Percentiles rank a stretch among this genome's conserved stretches.
These are phyloP conservation scores for Naganishia friedmannii DNA, from an alignment of 768 basidiomycete species.

Conservation along the genomic window DNA sequence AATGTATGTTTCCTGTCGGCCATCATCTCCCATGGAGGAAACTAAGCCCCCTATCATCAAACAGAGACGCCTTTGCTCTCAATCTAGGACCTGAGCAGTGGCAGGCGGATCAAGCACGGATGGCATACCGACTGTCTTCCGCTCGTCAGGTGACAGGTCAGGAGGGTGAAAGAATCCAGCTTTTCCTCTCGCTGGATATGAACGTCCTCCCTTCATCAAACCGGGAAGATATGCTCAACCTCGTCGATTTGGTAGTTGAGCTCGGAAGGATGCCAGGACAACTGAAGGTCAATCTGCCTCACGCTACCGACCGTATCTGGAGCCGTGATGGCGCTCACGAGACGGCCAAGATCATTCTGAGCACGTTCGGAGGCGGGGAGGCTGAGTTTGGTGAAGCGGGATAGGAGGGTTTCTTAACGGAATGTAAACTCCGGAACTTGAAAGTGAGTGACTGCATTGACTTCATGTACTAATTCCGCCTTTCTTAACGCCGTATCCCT, in stretches of 20 bases:
- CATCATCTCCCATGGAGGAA: conserved; percentile 27
- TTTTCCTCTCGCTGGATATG: conserved; percentile 51
- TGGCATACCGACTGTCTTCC: conserved; percentile 34
- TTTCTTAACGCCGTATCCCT: neutral
- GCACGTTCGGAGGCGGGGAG: conserved; percentile 49
- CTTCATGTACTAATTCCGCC: neutral
- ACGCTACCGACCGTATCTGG: conserved; percentile 8
- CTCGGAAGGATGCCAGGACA: conserved; percentile 29
- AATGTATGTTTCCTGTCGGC: conserved; percentile 35
- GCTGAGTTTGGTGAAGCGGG: conserved; percentile 41
- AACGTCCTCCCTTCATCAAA: conserved; percentile 43
- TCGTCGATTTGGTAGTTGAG: conserved; percentile 33
- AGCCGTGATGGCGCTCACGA: neutral
- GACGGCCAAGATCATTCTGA: conserved; percentile 36
- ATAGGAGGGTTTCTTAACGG: conserved; percentile 40
- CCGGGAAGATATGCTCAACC: conserved; percentile 27
- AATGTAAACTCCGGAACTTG: conserved; percentile 32
- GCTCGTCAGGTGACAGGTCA: no score
- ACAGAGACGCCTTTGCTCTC: conserved; percentile 46
- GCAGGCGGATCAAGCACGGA: conserved; percentile 48
- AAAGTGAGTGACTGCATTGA: conserved; percentile 37
- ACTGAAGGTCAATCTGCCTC: conserved; percentile 23
- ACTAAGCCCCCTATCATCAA: neutral
- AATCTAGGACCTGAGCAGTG: conserved; percentile 51
- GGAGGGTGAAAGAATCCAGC: conserved; percentile 29